phyloP scores from a whole-genome alignment of 305 asterid genomes.

The Fraxinus sp. region DNA sequence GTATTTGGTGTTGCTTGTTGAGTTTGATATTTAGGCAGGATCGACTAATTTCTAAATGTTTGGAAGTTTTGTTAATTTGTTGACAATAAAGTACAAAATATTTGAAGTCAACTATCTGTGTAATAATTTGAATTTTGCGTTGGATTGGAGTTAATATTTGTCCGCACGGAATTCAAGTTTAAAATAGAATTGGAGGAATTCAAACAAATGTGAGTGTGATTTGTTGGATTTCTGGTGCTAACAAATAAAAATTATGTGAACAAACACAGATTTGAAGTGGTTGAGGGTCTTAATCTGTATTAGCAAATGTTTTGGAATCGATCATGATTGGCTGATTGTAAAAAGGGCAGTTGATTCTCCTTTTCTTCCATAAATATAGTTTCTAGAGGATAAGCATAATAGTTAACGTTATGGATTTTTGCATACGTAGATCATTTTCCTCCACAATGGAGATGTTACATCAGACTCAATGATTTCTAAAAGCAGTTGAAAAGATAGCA shows the following conservation, averaged over 20 bases:
- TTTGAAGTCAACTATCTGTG: constrained; percentile 5
- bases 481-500: neutral
- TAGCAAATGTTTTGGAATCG: neutral
- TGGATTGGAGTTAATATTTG: neutral
- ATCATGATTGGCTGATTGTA: neutral
- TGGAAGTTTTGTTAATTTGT: neutral
- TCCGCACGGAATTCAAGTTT: neutral
- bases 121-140: neutral
- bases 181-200: neutral
- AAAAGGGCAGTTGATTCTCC: neutral
- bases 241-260: neutral
- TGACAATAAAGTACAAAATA: neutral
- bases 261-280: neutral
- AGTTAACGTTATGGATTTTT: neutral
- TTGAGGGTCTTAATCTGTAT: neutral
- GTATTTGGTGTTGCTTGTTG: neutral
- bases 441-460: neutral
- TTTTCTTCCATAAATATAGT: neutral
- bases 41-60: neutral
- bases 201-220: neutral
- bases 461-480: neutral
- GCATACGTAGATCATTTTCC: neutral
- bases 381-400: neutral
- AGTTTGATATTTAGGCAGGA: neutral
- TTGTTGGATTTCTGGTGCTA: neutral